Evolutionary conservation across 2,329 filamentous ascomycete genomes (phyloP).

Genomic region (Blastomyces parvus): DNA sequence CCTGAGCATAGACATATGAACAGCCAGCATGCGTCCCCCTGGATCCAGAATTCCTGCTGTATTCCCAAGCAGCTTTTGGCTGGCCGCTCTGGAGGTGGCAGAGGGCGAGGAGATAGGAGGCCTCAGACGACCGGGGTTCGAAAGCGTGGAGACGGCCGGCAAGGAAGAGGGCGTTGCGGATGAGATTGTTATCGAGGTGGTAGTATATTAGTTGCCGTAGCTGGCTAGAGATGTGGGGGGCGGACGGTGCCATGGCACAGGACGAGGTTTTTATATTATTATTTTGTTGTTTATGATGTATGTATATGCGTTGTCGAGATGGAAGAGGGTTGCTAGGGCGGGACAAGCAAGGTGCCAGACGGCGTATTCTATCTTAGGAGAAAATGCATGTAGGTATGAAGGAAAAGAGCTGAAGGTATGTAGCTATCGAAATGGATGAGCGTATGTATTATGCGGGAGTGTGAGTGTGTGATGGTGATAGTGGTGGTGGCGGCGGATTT

Average conservation of each 20-base stretch:
- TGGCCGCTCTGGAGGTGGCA: constrained; percentile 78
- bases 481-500: neutral
- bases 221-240: constrained; percentile 48
- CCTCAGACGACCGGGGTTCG: constrained; percentile 71
- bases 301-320: neutral
- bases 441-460: neutral
- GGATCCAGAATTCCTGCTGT: constrained; percentile 60
- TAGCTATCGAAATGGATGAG: neutral
- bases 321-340: neutral
- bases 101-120: constrained; percentile 70
- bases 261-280: constrained; percentile 6
- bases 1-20: constrained; percentile 82
- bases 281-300: neutral
- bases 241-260: constrained; percentile 45
- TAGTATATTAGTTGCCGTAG: constrained; percentile 59
- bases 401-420: neutral
- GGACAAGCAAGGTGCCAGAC: neutral
- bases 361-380: neutral
- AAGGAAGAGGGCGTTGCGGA: constrained; percentile 87
- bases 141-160: constrained; percentile 77
- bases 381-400: constrained; percentile 1
- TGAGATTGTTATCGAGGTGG: constrained; percentile 78
- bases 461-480: neutral
- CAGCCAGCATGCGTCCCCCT: constrained; percentile 73
- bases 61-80: constrained; percentile 75